Conservation (phyloP, 805 yeast species). For the Candida ponderosae region DNA sequence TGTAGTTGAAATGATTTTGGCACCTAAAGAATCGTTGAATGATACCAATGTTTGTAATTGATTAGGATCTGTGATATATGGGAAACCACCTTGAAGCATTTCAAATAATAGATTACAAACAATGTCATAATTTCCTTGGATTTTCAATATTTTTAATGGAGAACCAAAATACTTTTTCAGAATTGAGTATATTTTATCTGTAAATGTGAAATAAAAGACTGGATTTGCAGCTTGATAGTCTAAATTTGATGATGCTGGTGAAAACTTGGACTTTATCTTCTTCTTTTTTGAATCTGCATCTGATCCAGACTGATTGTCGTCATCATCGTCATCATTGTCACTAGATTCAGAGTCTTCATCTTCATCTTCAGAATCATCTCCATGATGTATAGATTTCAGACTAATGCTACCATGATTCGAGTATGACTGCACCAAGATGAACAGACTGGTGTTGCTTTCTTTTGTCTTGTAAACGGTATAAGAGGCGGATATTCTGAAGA, state of each 20-base stretch:
- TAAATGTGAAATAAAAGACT: conserved; percentile 44
- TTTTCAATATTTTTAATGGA: conserved; percentile 46
- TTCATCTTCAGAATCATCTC: conserved; percentile 4
- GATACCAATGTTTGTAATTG: conserved; percentile 66
- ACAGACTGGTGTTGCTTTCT: conserved; percentile 8
- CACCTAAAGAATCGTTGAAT: conserved; percentile 23
- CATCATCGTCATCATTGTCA: conserved; percentile 1
- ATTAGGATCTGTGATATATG: conserved; percentile 66
- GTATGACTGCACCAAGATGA: conserved; percentile 11
- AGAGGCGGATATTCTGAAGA: conserved; percentile 11
- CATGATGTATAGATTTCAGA: conserved; percentile 8
- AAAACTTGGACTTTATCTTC: conserved; percentile 17
- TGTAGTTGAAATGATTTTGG: conserved; percentile 27
- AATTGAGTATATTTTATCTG: conserved; percentile 39
- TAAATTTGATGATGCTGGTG: conserved; percentile 18
- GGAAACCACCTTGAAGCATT: conserved; percentile 71
- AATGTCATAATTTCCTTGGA: conserved; percentile 66
- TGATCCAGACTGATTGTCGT: not conserved
- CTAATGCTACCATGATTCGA: conserved; percentile 5
- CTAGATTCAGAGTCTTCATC: conserved; percentile 1
- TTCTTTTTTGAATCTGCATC: not conserved
- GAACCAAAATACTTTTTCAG: conserved; percentile 51
- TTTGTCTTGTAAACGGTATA: conserved; percentile 11
- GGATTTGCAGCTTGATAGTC: conserved; percentile 34
- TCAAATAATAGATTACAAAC: conserved; percentile 66